Evolutionary conservation across 1,139 yeast species (phyloP).

Genomic region (Petasospora rhodanensis): DNA sequence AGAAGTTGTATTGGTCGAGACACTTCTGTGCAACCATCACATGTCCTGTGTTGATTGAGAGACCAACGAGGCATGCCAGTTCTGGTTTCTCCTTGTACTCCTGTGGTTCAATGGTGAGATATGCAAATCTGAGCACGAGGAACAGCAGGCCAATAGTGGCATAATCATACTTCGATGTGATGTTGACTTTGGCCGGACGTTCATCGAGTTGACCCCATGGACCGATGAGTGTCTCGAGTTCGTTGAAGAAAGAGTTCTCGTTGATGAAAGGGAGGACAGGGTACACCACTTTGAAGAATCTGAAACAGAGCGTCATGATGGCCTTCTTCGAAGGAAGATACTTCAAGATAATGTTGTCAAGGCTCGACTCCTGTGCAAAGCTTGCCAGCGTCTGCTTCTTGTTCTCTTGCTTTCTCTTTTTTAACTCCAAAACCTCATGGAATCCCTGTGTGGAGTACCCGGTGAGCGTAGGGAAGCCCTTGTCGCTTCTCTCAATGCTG

Average conservation of each 20-base stretch:
- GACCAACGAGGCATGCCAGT: slow-evolving; percentile 34
- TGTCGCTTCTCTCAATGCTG: slow-evolving; percentile 3
- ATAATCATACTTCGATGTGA: slow-evolving; percentile 39
- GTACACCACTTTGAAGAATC: slow-evolving; percentile 42
- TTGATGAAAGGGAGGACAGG: slow-evolving; percentile 45
- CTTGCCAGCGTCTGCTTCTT: slow-evolving; percentile 6
- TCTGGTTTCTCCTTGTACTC: slow-evolving; percentile 25
- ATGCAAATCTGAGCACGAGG: slow-evolving; percentile 38
- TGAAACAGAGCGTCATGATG: slow-evolving; percentile 38
- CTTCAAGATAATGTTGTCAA: slow-evolving; percentile 17
- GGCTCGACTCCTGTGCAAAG: background rate
- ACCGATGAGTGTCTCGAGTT: slow-evolving; percentile 27
- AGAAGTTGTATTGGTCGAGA: slow-evolving; percentile 43
- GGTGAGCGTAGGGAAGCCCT: slow-evolving; percentile 1
- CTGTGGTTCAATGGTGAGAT: slow-evolving; percentile 29
- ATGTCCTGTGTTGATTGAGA: slow-evolving; percentile 40
- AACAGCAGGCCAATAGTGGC: slow-evolving; percentile 41
- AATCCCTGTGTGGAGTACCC: slow-evolving; percentile 1
- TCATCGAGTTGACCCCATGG: slow-evolving; percentile 19
- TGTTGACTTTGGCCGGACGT: slow-evolving; percentile 22
- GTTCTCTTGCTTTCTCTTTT: slow-evolving; percentile 11
- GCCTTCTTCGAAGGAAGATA: slow-evolving; percentile 39
- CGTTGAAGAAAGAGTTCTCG: slow-evolving; percentile 32
- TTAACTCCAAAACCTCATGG: slow-evolving; percentile 22
- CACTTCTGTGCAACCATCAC: slow-evolving; percentile 37